Evolutionary conservation across 257 asterid genomes (phyloP).

Genomic region (Cruciata laevipes): DNA sequence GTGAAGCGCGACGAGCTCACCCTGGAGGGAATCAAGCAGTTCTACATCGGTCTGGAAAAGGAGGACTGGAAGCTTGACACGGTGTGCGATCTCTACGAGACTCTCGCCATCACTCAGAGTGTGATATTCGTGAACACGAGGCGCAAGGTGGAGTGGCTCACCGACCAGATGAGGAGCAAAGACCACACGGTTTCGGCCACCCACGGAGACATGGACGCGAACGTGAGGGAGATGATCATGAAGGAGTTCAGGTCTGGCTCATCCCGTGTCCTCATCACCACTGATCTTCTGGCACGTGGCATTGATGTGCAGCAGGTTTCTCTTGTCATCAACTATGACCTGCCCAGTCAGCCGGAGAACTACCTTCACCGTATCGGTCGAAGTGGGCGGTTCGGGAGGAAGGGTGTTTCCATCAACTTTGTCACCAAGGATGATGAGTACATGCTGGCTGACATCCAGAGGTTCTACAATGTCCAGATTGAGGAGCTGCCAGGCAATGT

Average conservation of each 20-base stretch:
- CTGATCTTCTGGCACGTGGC: background rate
- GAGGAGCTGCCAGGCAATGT: background rate
- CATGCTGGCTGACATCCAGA: background rate
- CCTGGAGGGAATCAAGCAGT: background rate
- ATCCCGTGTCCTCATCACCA: background rate
- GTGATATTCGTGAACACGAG: background rate
- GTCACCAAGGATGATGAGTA: background rate
- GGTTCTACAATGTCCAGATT: background rate
- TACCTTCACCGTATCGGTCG: background rate
- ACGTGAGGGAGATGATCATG: background rate
- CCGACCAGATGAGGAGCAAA: background rate
- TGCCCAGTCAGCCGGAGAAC: background rate
- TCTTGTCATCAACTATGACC: background rate
- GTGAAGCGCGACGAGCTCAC: background rate
- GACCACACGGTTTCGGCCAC: background rate
- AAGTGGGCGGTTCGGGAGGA: background rate
- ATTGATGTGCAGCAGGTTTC: background rate
- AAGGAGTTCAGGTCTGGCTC: background rate
- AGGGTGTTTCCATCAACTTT: background rate
- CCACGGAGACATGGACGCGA: background rate
- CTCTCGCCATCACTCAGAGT: background rate
- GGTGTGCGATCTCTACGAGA: background rate
- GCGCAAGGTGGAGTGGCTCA: background rate
- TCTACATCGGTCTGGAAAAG: background rate
- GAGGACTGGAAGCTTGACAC: background rate